A percentile compares a stretch with the other conserved stretches of the same genome.
Evolutionary conservation across 371 early-diverging fungal genomes (phyloP).

Genomic region (Sanchytrium tribonematis): DNA sequence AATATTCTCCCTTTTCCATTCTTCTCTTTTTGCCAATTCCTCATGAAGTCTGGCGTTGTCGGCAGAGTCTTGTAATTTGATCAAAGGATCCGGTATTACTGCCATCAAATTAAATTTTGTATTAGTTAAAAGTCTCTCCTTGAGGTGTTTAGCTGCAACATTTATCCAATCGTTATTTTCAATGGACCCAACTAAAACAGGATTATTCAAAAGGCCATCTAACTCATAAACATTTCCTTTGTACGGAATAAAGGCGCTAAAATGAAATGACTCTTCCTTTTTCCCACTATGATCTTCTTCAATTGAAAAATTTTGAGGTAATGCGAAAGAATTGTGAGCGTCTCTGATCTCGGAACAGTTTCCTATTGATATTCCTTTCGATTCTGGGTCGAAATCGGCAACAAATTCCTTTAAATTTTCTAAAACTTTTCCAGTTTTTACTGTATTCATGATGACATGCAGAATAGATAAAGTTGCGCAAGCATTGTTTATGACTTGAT

Average conservation of each 20-base stretch:
- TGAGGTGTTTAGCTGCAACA: too few relatives aligned
- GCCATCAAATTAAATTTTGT: too few relatives aligned
- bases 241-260: slow-evolving; percentile 52
- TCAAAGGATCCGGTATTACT: too few relatives aligned
- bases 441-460: slow-evolving; percentile 51
- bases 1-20: too few relatives aligned
- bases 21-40: too few relatives aligned
- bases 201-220: slow-evolving; percentile 44
- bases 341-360: slow-evolving; percentile 10
- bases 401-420: slow-evolving; percentile 45
- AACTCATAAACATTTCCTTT: slow-evolving; percentile 50
- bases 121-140: too few relatives aligned
- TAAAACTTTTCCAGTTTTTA: slow-evolving; percentile 40
- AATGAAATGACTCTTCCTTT: slow-evolving; percentile 32
- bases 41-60: too few relatives aligned
- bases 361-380: slow-evolving; percentile 13
- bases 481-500: slow-evolving; percentile 33
- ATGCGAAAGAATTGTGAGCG: slow-evolving; percentile 14
- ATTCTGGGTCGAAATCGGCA: slow-evolving; percentile 36
- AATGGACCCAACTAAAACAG: slow-evolving; percentile 25
- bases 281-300: slow-evolving; percentile 1
- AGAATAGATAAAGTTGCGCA: slow-evolving; percentile 83
- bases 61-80: too few relatives aligned
- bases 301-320: slow-evolving; percentile 2
- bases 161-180: slow-evolving; percentile 10